Base-by-base conservation (phyloP, 2,329 filamentous ascomycete species). In the Cyphellophora attinorum region DNA sequence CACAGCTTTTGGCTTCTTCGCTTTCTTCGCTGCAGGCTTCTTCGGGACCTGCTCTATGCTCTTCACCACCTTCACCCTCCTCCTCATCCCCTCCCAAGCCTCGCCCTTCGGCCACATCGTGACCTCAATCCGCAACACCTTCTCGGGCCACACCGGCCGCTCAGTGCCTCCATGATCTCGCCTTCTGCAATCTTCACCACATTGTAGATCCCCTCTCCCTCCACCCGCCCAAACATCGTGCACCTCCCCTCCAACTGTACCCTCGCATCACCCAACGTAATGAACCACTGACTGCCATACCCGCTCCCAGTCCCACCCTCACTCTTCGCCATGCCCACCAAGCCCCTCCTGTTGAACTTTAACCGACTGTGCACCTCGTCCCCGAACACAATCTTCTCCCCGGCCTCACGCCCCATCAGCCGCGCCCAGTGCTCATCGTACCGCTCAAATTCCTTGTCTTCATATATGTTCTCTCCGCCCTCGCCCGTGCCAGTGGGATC, bases 241-340 rank as follows among this genome's bases (percentile, higher is more conserved):
- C 95, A 95, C 61, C 84, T 85, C 33, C 81, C 82, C 48, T 81
- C 85, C 51, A 98, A 58, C 64, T 96, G 86, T 16, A 85, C 79
- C 15, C 88, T 70, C 53, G 81, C 86, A 35, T 68, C 67, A 44
- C 77, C 86, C 34, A 98, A 62, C 0, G 91, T 96, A 42, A 98
- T 79, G 65, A 98, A 98, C 68, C 96, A 96, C 59, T 98, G 91
- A 57, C 85, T 94, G 19, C 85, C 84, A 62, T 96, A 96, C 35
- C 83, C 83, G 29, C 86, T 80, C 6, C 38, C 38, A 15, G 31
- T 31, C 6, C 45, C 45, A 41, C 62, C 61, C 34, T 63, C 60
- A 27, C 59, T 61, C 58, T 96, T 96, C 17, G 91, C 91, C 86
- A 96, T 95, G n/a, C 84, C 91, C 49, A 98, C 61, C 49, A 96